Percentiles rank a stretch among this genome's conserved stretches.
phyloP scores from a whole-genome alignment of 2,329 filamentous ascomycete genomes.

The Penicillium psychrosexuale region DNA sequence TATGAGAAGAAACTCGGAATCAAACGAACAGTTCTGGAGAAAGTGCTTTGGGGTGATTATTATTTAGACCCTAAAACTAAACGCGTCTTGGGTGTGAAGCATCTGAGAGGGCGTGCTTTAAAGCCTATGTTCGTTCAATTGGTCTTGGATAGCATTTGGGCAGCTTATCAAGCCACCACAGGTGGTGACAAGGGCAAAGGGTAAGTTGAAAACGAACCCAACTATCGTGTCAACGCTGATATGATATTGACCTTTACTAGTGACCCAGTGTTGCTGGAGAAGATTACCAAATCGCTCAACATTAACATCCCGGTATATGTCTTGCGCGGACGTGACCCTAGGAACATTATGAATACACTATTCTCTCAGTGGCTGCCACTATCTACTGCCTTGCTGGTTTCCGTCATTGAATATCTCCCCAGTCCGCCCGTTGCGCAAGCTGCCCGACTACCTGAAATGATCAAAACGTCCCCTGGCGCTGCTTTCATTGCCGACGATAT shows the following conservation, averaged over 20 bases:
- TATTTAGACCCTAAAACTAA: slow-evolving; percentile 97
- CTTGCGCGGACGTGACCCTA: slow-evolving; percentile 76
- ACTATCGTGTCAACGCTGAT: slow-evolving; percentile 31
- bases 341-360: slow-evolving; percentile 77
- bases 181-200: slow-evolving; percentile 79
- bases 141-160: slow-evolving; percentile 94
- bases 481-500: slow-evolving; percentile 66
- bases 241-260: slow-evolving; percentile 42
- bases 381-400: slow-evolving; percentile 88
- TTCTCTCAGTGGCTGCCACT: slow-evolving; percentile 89
- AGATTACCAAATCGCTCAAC: slow-evolving; percentile 88
- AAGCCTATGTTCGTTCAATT: slow-evolving; percentile 98
- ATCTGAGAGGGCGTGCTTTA: slow-evolving; percentile 83
- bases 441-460: slow-evolving; percentile 71
- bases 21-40: slow-evolving; percentile 82
- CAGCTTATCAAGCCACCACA: slow-evolving; percentile 85
- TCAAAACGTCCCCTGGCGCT: slow-evolving; percentile 75
- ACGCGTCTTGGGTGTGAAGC: slow-evolving; percentile 83
- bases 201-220: slow-evolving; percentile 48
- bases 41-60: slow-evolving; percentile 93
- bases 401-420: slow-evolving; percentile 87
- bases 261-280: slow-evolving; percentile 78
- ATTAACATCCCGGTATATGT: slow-evolving; percentile 83
- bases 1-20: slow-evolving; percentile 98
- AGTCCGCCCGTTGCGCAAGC: slow-evolving; percentile 78